These are phyloP conservation scores for Aspergillus sclerotioniger DNA, from an alignment of 495 filamentous ascomycete species.

Conservation along the genomic window DNA sequence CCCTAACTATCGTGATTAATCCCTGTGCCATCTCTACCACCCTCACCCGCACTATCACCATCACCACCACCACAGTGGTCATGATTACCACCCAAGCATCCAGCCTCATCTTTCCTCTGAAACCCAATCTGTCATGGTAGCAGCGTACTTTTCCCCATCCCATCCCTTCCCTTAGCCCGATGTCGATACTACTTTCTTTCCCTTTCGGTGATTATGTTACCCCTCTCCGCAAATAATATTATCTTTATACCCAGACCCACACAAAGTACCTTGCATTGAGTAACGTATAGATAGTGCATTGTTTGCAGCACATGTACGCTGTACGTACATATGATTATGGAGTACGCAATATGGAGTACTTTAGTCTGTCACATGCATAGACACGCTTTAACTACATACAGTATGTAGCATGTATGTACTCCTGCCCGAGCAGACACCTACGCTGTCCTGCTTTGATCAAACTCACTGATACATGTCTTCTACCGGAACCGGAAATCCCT, in stretches of 20 bases:
- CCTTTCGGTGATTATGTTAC: neutral
- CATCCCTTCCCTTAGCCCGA: constrained; percentile 1
- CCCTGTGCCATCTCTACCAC: constrained; percentile 1
- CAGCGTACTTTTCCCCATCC: constrained; percentile 7
- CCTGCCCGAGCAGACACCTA: no score
- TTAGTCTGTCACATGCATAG: no score
- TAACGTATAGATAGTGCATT: neutral
- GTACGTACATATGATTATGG: no score
- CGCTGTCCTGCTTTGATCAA: no score
- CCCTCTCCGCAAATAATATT: neutral
- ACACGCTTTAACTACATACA: no score
- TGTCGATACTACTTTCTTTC: constrained; percentile 5
- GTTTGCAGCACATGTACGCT: neutral
- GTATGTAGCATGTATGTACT: no score
- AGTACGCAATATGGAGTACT: neutral
- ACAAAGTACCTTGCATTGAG: neutral
- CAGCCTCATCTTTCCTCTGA: constrained; percentile 18
- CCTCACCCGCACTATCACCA: neutral
- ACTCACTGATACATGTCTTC: no score
- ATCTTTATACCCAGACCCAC: constrained; percentile 1
- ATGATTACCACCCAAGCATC: constrained; percentile 13
- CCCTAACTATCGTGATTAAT: neutral
- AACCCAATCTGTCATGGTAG: constrained; percentile 14
- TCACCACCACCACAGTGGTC: neutral
- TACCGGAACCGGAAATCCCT: no score